Base-by-base conservation (phyloP, 2,329 filamentous ascomycete species). In the Aphanocladium album region DNA sequence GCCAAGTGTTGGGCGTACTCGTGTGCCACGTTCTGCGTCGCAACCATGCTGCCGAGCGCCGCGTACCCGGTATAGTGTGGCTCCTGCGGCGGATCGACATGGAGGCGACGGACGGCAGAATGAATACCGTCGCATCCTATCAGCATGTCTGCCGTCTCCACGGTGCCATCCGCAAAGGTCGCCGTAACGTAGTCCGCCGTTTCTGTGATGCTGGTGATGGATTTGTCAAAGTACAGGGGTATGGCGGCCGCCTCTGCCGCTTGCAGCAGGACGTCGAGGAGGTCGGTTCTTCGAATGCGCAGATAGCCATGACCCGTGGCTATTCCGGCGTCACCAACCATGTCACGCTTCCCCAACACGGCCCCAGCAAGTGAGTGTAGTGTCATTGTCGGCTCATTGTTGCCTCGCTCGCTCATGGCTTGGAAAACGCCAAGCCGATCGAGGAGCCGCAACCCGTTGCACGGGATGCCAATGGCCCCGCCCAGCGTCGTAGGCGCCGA, bases 381-480 rank as follows among this genome's bases (percentile, higher is more conserved):
- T 14, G 35, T 39, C 35, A 30, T 5, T 30, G 35, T 17, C 35
- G 11, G 2, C 78, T 86, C 86, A 17, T 87, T 87, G 67, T 88
- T 81, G 52, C 80, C 62, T 3, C 39, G 33, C 8, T 80, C 73
- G 88, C 89, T 19, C 79, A 84, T 62, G 79, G 84, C 72, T 82
- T 87, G 74, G 89, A 87, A 17, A 85, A 87, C 0, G 83, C 83
- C 0, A 83, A 88, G 8, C 86, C 87, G 2, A 85, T 83, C 68
- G 82, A 89, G 2, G 84, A 87, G 46, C 86, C 87, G 23, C 86
- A 87, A 4, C 82, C 84, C 2, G 86, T 90, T 70, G 89, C 89
- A 14, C 85, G 62, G 30, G 23, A 63, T 62, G 19, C 62, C 62
- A 37, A 63, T 53, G 14, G 60, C 60, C 17, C 62, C 62, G 7